Base-by-base conservation (phyloP, 2,329 filamentous ascomycete genomes). In the Neonectria coccinea region DNA sequence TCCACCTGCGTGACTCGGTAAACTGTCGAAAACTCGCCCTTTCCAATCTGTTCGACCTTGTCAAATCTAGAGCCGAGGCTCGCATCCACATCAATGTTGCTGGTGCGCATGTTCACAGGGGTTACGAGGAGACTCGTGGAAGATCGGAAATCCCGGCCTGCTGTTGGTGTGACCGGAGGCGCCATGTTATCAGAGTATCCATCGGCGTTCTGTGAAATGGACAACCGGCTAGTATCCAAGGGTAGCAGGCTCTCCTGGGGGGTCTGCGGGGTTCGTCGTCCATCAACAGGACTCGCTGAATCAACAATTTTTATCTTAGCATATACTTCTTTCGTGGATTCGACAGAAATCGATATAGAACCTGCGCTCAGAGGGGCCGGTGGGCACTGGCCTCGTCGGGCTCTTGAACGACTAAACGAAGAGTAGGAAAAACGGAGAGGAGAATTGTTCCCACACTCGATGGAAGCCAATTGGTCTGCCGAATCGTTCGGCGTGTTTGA, bases 21-120 rank as follows among this genome's bases (percentile, higher is more conserved):
- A 1, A 99, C 96, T 60, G 92, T 88, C 0, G 96, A 98, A 76
- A 99, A 99, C 77, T 97, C 95, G 62, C 96, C 96, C 64, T 90
- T 90, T 52, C 95, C 95, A 69, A 95, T 86, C 64, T 90, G 85
- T 71, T 93, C 92, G 12, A 97, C 91, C 65, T 91, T 92, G 59
- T 91, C 89, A 76, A 99, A 99, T 58, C 92, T 89, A 4, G 88
- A 86, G 12, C 88, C 88, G 56, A 97, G 81, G 56, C 87, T 88
- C 22, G 89, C 87, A 74, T 98, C 95, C 16, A 95, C 72, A 16
- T 82, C 86, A 66, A 97, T 89, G 50, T 88, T 88, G 36, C 88
- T 86, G n/a, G 87, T 87, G 62, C 91, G 87, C 8, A 86, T 88
- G 70, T 92, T 91, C 58, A 94, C 85, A 2, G 91, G 87, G 5